phyloP scores from a whole-genome alignment of 2,329 filamentous ascomycete genomes.

The Epichloe elymi region DNA sequence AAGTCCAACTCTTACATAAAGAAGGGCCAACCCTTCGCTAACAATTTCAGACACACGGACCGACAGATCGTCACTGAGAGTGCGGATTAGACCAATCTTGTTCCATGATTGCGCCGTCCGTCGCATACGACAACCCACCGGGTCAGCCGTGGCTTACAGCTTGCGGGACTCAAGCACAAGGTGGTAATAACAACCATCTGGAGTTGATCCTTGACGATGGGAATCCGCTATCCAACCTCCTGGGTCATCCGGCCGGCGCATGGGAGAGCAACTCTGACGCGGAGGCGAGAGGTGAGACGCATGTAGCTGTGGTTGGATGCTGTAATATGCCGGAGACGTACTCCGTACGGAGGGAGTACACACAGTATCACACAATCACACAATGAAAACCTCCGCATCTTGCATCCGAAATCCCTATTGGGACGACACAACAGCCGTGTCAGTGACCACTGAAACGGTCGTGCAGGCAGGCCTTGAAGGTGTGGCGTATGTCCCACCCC shows the following conservation, averaged over 20 bases:
- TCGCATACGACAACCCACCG: constrained; percentile 4
- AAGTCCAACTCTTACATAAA: constrained; percentile 2
- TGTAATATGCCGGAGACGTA: no score
- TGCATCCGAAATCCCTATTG: neutral
- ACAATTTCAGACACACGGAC: constrained; percentile 3
- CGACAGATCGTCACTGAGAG: constrained; percentile 3
- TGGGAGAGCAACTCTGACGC: no score
- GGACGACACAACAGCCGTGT: neutral
- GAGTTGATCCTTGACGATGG: neutral
- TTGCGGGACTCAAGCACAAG: neutral
- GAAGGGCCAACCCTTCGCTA: neutral
- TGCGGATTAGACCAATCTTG: neutral
- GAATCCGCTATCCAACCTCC: neutral
- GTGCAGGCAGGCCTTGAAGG: neutral
- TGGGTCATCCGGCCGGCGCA: neutral
- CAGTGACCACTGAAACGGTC: neutral
- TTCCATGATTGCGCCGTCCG: constrained; percentile 5
- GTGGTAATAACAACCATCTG: neutral
- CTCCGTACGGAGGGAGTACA: no score
- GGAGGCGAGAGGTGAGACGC: neutral
- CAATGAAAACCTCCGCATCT: no score
- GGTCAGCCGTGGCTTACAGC: neutral
- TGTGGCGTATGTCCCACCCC: neutral
- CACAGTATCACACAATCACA: no score
- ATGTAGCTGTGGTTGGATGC: neutral